A percentile compares a stretch with the other conserved stretches of the same genome.
Evolutionary conservation across 192 early-diverging fungal genomes (phyloP).

Genomic region (Coemansia sp.): DNA sequence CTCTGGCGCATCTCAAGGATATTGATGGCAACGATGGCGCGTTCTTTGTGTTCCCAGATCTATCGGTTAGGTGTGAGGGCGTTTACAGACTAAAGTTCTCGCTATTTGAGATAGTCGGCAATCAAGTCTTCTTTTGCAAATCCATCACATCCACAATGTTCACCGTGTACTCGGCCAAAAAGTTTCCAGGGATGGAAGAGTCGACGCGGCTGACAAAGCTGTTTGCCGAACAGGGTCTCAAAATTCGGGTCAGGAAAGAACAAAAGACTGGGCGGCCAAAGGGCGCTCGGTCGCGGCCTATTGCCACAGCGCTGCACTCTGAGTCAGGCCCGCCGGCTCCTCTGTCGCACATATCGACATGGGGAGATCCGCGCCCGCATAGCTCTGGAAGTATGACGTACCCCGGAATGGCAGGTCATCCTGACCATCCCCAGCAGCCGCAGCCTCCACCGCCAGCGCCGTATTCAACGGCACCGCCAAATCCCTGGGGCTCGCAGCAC

Average conservation of each 20-base stretch:
- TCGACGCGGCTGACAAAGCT: constrained; percentile 84
- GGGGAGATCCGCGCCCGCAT: constrained; percentile 22
- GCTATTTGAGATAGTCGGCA: constrained; percentile 87
- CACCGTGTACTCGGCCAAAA: constrained; percentile 90
- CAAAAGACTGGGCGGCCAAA: constrained; percentile 51
- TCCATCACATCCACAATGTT: constrained; percentile 83
- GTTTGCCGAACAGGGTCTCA: constrained; percentile 96
- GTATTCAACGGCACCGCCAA: constrained; percentile 6
- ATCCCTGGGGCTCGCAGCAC: constrained; percentile 6
- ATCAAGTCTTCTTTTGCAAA: constrained; percentile 86
- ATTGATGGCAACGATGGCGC: constrained; percentile 84
- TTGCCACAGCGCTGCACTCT: constrained; percentile 29
- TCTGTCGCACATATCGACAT: constrained; percentile 17
- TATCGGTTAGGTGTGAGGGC: constrained; percentile 93
- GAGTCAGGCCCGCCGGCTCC: constrained; percentile 7
- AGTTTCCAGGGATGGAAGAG: constrained; percentile 96
- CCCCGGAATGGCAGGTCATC: constrained; percentile 14
- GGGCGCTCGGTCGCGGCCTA: constrained; percentile 43
- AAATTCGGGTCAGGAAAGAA: constrained; percentile 93
- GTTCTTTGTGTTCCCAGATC: constrained; percentile 96
- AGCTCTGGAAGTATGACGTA: constrained; percentile 18
- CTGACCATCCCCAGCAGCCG: constrained; percentile 15
- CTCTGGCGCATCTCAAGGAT: constrained; percentile 86
- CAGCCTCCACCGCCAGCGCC: constrained; percentile 6
- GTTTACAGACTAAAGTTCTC: constrained; percentile 81